Evolutionary conservation across 2,329 filamentous ascomycete genomes (phyloP).

Genomic region (Nemania diffusa): DNA sequence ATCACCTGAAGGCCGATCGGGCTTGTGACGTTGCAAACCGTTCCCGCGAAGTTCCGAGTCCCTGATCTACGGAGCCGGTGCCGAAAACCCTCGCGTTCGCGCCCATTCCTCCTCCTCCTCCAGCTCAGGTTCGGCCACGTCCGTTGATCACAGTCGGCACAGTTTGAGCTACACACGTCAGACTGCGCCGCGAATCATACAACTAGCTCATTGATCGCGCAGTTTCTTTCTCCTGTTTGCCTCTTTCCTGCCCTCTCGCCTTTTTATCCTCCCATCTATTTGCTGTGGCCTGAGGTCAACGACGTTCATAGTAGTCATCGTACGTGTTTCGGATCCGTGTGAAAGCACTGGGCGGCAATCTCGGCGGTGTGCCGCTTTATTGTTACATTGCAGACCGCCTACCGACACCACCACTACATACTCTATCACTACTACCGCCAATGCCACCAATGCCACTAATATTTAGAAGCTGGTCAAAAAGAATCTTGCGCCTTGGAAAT

Average conservation of each 20-base stretch:
- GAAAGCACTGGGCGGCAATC: constrained; percentile 17
- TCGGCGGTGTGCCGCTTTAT: constrained; percentile 9
- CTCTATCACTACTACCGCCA: too few species aligned
- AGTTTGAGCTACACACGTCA: constrained; percentile 30
- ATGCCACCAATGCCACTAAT: too few species aligned
- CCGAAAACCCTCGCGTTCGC: constrained; percentile 20
- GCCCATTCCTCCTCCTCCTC: background rate
- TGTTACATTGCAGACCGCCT: constrained; percentile 17
- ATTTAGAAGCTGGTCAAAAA: background rate
- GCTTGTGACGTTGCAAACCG: constrained; percentile 39
- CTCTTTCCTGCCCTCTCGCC: background rate
- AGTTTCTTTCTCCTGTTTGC: background rate
- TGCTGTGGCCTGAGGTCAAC: constrained; percentile 8
- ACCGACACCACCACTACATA: background rate
- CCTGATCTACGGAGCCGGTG: constrained; percentile 46
- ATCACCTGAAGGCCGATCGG: constrained; percentile 30
- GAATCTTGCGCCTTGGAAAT: background rate
- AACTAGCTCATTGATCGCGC: background rate
- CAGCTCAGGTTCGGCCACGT: constrained; percentile 1
- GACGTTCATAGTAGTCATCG: background rate
- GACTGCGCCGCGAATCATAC: constrained; percentile 26
- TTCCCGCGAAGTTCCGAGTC: constrained; percentile 44
- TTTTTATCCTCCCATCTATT: background rate
- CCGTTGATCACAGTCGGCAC: constrained; percentile 20
- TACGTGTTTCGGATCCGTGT: constrained; percentile 30